Percentiles rank a stretch among this genome's conserved stretches.
These are phyloP conservation scores for Trichosanthes truncata DNA, from an alignment of 306 rosid species.

Conservation along the genomic window DNA sequence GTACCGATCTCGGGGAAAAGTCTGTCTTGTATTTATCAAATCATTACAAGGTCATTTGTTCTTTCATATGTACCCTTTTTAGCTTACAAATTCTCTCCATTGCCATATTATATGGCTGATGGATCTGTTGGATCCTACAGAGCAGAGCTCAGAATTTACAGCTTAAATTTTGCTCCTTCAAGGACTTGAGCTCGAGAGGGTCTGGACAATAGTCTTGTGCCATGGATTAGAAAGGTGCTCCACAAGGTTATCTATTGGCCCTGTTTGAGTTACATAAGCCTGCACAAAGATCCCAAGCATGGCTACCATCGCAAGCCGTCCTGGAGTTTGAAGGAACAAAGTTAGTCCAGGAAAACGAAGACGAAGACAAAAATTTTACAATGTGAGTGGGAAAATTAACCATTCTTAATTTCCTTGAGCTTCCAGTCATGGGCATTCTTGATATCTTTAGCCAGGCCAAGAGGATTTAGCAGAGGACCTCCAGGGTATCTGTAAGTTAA, in stretches of 20 bases:
- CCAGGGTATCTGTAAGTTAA: conserved; percentile 58
- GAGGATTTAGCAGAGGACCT: conserved; percentile 79
- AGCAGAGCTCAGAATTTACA: not conserved
- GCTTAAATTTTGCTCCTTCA: not conserved
- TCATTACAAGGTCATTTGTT: not conserved
- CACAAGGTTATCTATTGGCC: conserved; percentile 89
- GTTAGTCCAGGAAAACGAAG: not conserved
- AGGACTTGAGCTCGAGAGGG: conserved; percentile 40
- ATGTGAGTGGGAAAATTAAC: conserved; percentile 19
- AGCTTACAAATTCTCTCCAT: not conserved
- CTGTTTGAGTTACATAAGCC: conserved; percentile 78
- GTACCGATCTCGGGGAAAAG: not conserved
- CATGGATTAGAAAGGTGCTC: conserved; percentile 89
- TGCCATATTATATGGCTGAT: not conserved
- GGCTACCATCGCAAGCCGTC: conserved; percentile 84
- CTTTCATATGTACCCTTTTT: not conserved
- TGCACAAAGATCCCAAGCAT: conserved; percentile 85
- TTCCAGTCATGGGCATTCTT: conserved; percentile 65
- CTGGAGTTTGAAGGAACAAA: conserved; percentile 24
- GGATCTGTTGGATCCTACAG: not conserved
- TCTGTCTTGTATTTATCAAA: not conserved
- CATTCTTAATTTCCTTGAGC: conserved; percentile 89
- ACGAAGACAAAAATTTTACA: not conserved
- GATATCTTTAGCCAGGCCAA: conserved; percentile 78
- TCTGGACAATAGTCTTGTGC: conserved; percentile 82